These are phyloP conservation scores for Tylopilus sp. DNA, from an alignment of 768 basidiomycete genomes.

Conservation along the genomic window DNA sequence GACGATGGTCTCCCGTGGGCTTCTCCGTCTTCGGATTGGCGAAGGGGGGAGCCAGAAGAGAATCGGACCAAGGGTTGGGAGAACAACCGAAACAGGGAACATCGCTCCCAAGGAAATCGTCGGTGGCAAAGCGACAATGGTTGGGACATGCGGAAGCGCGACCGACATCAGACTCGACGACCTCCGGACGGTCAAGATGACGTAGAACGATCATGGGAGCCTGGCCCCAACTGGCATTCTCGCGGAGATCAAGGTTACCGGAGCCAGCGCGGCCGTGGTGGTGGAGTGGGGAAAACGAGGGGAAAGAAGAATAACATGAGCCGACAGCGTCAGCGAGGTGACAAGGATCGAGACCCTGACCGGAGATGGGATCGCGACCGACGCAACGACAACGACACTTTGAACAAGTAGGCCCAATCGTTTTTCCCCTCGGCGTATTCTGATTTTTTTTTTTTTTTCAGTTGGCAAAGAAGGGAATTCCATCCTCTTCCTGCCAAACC, in stretches of 20 bases:
- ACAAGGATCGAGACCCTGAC: constrained; percentile 27
- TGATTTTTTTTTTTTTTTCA: constrained; percentile 26
- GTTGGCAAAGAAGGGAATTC: constrained; percentile 65
- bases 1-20: constrained; percentile 40
- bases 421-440: constrained; percentile 6
- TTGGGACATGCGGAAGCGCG: constrained; percentile 52
- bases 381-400: constrained; percentile 56
- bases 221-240: constrained; percentile 64
- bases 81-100: constrained; percentile 37
- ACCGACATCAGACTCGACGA: constrained; percentile 40
- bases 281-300: constrained; percentile 37
- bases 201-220: constrained; percentile 67
- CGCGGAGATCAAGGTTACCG: constrained; percentile 40
- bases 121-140: constrained; percentile 40
- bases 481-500: constrained; percentile 39
- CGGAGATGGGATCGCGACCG: constrained; percentile 38
- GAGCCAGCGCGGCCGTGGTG: constrained; percentile 37
- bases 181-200: constrained; percentile 30
- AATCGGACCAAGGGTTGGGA: constrained; percentile 37
- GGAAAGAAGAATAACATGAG: constrained; percentile 35
- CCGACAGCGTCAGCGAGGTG: constrained; percentile 32
- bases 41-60: constrained; percentile 34
- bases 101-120: constrained; percentile 27
- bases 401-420: constrained; percentile 63
- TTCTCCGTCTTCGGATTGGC: constrained; percentile 46